Evolutionary conservation across 2,329 filamentous ascomycete species (phyloP), one percentile per base, ranked within the genome.

Genomic region (Clonostachys sp.): DNA sequence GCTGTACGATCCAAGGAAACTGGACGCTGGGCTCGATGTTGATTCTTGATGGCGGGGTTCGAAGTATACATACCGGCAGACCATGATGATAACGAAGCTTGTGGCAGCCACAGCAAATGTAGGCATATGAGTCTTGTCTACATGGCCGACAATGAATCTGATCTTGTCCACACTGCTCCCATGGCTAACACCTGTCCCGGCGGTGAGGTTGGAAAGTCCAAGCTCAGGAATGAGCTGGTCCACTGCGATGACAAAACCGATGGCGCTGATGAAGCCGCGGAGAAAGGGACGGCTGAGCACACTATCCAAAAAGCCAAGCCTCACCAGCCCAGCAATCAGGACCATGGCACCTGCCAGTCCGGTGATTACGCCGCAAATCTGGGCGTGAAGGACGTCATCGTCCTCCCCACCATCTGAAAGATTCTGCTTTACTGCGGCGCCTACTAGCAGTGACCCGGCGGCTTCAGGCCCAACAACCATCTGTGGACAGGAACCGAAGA

Each of bases 391-490:
- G 42, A 80, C 77, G 46, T 86, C 83, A 50, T 89, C 77, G 36
- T 86, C 80, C 45, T 73, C 71, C 6, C 82, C 80, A 5, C 89
- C 87, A 5, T 73, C 74, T 46, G 87, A 85, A 51, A 94, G 86
- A 60, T 82, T 91, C 41, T 81, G 75, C 60, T 90, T 86, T 46
- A 97, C 83, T 33, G 96, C 89, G 34, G 87, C 88, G 45, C 94
- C 94, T 1, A 95, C 87, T 2, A 99, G 78, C 9, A 99, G 77
- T 16, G 91, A 96, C 1, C 92, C 94, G 4, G 94, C 90, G 2
- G 94, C 94, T 70, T 99, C 94, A 0, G 94, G 94, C 0, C 94
- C 94, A 6, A 97, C 89, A 5, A 97, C 81, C 85, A 99, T 91
- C 59, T 91, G 87, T 3, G 94, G 90, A 54, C 89, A 95, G 50